Evolutionary conservation across 768 basidiomycete species (phyloP), one percentile per base, ranked within the genome.

Genomic region (Tulasnella sp.): DNA sequence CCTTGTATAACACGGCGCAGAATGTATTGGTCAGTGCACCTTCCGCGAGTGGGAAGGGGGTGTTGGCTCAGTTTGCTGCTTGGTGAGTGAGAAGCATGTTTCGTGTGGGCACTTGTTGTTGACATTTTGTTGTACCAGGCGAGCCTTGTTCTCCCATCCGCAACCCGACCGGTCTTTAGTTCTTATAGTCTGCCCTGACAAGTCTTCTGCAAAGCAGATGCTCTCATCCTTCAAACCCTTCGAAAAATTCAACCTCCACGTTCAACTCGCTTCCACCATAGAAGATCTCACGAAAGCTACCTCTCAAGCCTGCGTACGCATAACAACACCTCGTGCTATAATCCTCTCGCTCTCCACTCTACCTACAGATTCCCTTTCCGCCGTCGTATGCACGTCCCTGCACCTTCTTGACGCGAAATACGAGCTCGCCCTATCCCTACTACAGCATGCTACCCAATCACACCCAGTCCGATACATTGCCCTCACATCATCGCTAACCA

Each of bases 381-480:
- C 94, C 32, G 78, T 93, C 31, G 65, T 98, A 3, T 84, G 85
- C 59, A 92, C 97, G 61, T 83, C 84, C 63, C 71, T 99, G 15
- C 87, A 98, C 63, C 79, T 86, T 29, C 73, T 99, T 54, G 82
- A 90, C 66, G 70, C 81, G 15, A 69, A 71, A 2, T 96, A 93
- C 69, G 96, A 99, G 66, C 75, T 96, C 3, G 80, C 76, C 4
- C 65, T 94, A n/a, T 79, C 91, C 2, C 71, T 85, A 6, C 73
- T 89, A 6, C 77, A 83, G 17, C 76, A 81, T 41, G 74, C 79
- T 9, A 80, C 81, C 4, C 81, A 84, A 63, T 70, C 74, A 2
- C 71, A 70, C 17, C 75, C 79, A 0, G 80, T 81, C 4, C 81
- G 96, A 23, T 80, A 81, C 62, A 74, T 98, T 40, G 92, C 88